Evolutionary conservation across 2,329 filamentous ascomycete species (phyloP).

Genomic region (Xylariales sp.): DNA sequence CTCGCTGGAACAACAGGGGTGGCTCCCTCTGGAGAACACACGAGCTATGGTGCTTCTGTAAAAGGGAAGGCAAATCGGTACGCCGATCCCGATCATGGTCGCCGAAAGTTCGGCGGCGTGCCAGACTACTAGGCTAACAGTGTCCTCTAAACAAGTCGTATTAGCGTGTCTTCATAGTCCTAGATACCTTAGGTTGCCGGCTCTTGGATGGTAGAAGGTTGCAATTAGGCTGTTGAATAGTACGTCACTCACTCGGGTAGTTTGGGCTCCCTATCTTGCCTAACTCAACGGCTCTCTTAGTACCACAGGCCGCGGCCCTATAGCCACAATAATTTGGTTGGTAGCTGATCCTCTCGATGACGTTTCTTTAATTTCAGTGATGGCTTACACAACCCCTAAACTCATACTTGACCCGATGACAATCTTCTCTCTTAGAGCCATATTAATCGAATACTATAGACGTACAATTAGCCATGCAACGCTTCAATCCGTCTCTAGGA

Average conservation of each 20-base stretch:
- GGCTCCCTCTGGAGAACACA: conserved; percentile 2
- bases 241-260: conserved; percentile 27
- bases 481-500: not conserved
- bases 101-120: conserved; percentile 38
- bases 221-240: not conserved
- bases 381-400: conserved; percentile 39
- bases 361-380: not conserved
- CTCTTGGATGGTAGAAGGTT: not conserved
- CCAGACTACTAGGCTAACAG: conserved; percentile 39
- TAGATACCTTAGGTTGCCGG: not conserved
- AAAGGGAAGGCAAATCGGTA: conserved; percentile 40
- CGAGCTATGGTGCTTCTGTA: conserved; percentile 28
- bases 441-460: conserved; percentile 9
- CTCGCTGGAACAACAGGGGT: not conserved
- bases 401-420: conserved; percentile 34
- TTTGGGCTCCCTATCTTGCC: conserved; percentile 18
- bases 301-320: conserved; percentile 27
- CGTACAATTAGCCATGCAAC: not conserved
- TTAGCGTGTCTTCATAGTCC: conserved; percentile 10
- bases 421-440: conserved; percentile 30
- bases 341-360: not conserved
- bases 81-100: conserved; percentile 41
- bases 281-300: conserved; percentile 24
- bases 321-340: not conserved
- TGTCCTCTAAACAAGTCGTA: conserved; percentile 16